Base-by-base conservation (phyloP, 345 rosid genomes). In the Gossypium turneri region DNA sequence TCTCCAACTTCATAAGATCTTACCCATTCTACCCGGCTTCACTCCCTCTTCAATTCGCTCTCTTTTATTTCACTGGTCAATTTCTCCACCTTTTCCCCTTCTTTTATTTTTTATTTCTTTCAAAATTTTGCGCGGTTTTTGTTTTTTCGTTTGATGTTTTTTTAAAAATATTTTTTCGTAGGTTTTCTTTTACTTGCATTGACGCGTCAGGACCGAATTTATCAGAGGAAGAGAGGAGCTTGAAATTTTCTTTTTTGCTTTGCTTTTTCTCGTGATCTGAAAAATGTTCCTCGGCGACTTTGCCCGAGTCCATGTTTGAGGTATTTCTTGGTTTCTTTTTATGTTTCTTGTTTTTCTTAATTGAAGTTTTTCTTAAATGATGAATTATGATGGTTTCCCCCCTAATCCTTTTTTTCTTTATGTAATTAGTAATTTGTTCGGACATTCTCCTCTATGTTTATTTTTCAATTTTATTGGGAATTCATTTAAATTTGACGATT, bases 1-100 rank as follows among this genome's bases (percentile, higher is more conserved):
- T 67, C 56, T 67, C 41, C 55, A 67, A 67, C 72, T 48, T 67
- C 24, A 51, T 67, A 9, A 22, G 56, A 48, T 67, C 41, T 52
- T 67, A 48, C 56, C 19, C 19, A 13, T 7, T 67, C 56, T 67
- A 22, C 56, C 29, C 20, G 41, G 19, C 72, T 24, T 41, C 5
- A 24, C 41, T 41, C 13, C 41, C 20, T 10, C 69, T 67, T 24
- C 56, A 47, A 12, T 67, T 48, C 51, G 55, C 24, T 55, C 38
- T 20, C 25, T 41, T n/a, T 38, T 34, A 38, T 9, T 64, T 64
- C 50, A 17, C 56, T 67, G 72, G 72, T 67, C 72, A 47, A 22
- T 47, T 24, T 67, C 72, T 67, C 69, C 56, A 5, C 41, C 56
- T 4, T n/a, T n/a, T 38, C 34, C 9, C 6, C 22, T 22, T 22